phyloP scores from a whole-genome alignment of 78 protist species.

The Dictyostelium capitatum region DNA sequence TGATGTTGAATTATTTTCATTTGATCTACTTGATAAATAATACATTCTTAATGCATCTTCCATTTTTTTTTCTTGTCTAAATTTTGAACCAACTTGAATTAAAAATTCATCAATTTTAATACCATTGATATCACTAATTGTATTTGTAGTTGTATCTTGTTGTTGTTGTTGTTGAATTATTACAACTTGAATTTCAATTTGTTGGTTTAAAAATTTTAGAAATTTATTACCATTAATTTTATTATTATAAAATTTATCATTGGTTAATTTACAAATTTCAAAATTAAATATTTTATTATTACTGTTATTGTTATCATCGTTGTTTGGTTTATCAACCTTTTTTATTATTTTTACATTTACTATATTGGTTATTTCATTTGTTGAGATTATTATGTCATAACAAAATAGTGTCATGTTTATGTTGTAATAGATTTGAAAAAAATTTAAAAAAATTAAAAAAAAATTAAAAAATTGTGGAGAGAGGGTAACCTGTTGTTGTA shows the following conservation, averaged over 20 bases:
- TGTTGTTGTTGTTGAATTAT: not conserved
- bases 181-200: not conserved
- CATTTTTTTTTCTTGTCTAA: not conserved
- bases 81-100: conserved; percentile 14
- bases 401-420: not conserved
- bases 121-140: not conserved
- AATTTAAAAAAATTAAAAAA: too few species aligned
- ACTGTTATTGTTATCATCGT: not conserved
- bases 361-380: not conserved
- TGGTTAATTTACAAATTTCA: not conserved
- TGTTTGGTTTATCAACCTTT: not conserved
- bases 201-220: not conserved
- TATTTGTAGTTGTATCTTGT: not conserved
- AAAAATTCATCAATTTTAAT: conserved; percentile 8
- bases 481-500: too few species aligned
- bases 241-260: not conserved
- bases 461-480: too few species aligned
- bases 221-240: not conserved
- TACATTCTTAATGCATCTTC: conserved; percentile 9
- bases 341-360: not conserved
- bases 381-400: not conserved
- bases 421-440: too few species aligned
- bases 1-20: conserved; percentile 3
- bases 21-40: not conserved
- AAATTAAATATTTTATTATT: not conserved